phyloP scores from a whole-genome alignment of 345 rosid species.

The Dimocarpus longan region DNA sequence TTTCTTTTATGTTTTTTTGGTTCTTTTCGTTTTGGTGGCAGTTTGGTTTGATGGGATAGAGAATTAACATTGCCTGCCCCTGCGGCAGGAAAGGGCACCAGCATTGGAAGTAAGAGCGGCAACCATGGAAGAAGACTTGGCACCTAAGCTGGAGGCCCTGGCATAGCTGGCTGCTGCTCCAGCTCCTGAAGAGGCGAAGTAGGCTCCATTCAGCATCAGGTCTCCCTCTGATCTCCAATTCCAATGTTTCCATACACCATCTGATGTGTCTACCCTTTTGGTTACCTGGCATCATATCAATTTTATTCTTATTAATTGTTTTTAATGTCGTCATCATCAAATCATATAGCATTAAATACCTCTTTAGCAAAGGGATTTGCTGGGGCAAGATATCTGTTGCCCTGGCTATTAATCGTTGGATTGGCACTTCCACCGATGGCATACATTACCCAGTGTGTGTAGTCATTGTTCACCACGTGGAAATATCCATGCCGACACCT shows the following conservation, averaged over 20 bases:
- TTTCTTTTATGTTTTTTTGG: not conserved
- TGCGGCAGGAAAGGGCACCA: slow-evolving; percentile 56
- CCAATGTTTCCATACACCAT: slow-evolving; percentile 49
- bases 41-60: slow-evolving; percentile 5
- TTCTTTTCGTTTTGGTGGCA: not conserved
- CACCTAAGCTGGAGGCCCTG: slow-evolving; percentile 69
- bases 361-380: slow-evolving; percentile 67
- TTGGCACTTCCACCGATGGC: slow-evolving; percentile 99
- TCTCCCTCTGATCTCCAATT: slow-evolving; percentile 78
- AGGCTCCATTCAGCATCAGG: slow-evolving; percentile 59
- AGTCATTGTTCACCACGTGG: slow-evolving; percentile 98
- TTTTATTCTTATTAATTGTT: not conserved
- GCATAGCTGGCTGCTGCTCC: slow-evolving; percentile 57
- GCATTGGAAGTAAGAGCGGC: slow-evolving; percentile 49
- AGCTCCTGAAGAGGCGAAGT: slow-evolving; percentile 55
- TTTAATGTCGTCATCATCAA: not conserved
- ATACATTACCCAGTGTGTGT: slow-evolving; percentile 99
- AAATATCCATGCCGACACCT: slow-evolving; percentile 98
- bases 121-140: slow-evolving; percentile 60
- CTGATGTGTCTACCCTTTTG: slow-evolving; percentile 47
- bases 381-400: slow-evolving; percentile 92
- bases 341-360: slow-evolving; percentile 24
- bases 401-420: slow-evolving; percentile 98
- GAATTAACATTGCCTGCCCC: slow-evolving; percentile 55
- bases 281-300: slow-evolving; percentile 45